Base-by-base conservation (phyloP, 768 basidiomycete genomes). In the Dioszegia aurantiaca region DNA sequence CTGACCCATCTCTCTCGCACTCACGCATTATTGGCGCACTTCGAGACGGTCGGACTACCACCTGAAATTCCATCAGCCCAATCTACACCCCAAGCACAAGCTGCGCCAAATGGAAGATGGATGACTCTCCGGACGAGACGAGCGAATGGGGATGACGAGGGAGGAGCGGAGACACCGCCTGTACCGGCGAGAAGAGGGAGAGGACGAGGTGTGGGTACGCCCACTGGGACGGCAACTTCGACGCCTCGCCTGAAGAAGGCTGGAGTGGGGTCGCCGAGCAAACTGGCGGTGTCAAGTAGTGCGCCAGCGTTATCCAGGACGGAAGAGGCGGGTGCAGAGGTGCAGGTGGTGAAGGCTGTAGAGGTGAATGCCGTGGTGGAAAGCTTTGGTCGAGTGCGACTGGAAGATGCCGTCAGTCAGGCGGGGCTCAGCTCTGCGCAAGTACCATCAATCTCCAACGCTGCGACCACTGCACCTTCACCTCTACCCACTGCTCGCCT, bases 51-150 rank as follows among this genome's bases (percentile, higher is more conserved):
- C 36, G 48, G 56, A 19, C 47, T 55, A 5, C 37, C 44, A 3
- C 36, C 41, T 10, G 43, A 30, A 0, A 3, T 33, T 0, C 56
- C 63, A 1, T 66, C 69, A 4, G 51, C 58, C 1, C 31, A 51
- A 3, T 64, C 46, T 36, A 68, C 69, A 10, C 67, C 67, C 16
- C 61, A 59, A 43, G 46, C 48, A 3, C 19, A 23, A 17, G 46
- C 37, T 23, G 51, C 11, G 10, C 19, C 31, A 8, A 40, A 24
- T 17, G 41, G 69, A 26, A 42, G 40, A 42, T 42, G 40, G 23
- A 73, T 73, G 71, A 68, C 65, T 3, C 43, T 74, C 21, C 45
- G 72, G 16, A 67, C 66, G 23, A 46, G 72, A 26, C 39, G 56
- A 10, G n/a, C 33, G 1, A 41, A 36, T 23, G 53, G 27, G 17